Conservation (phyloP, 139 green algal genomes). For the Chlorella sp. region DNA sequence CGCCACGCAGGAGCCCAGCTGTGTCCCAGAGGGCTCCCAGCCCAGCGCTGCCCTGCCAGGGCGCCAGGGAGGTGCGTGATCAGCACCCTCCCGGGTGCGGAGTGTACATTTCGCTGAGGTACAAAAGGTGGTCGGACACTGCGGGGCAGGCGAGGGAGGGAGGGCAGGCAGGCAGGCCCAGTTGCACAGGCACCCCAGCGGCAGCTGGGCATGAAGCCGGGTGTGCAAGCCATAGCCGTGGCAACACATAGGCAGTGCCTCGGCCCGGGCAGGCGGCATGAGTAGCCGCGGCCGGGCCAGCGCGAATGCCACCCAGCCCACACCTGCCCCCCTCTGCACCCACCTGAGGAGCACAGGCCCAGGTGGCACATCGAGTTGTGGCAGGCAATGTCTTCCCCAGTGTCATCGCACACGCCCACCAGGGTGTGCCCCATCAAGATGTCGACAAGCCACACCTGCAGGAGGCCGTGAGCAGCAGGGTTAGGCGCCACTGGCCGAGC, state of each 20-base stretch:
- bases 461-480: neutral
- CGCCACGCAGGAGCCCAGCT: too few relatives aligned
- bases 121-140: slow-evolving; percentile 81
- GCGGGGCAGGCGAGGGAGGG: neutral
- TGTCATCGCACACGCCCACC: slow-evolving; percentile 74
- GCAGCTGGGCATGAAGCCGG: too few relatives aligned
- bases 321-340: neutral
- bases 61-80: too few relatives aligned
- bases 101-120: slow-evolving; percentile 74
- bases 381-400: slow-evolving; percentile 84
- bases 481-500: too few relatives aligned
- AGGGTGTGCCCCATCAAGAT: slow-evolving; percentile 46
- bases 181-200: too few relatives aligned
- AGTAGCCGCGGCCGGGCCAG: too few relatives aligned
- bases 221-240: too few relatives aligned
- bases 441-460: slow-evolving; percentile 73
- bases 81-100: slow-evolving; percentile 55
- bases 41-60: neutral
- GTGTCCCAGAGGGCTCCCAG: too few relatives aligned
- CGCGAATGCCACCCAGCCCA: neutral
- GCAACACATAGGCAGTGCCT: too few relatives aligned
- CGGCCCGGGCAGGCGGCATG: too few relatives aligned
- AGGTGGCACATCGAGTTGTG: slow-evolving; percentile 85
- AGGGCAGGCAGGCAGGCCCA: neutral
- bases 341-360: slow-evolving; percentile 79